Base-by-base conservation (phyloP, 768 basidiomycete genomes). In the Leucocoprinus sp. region DNA sequence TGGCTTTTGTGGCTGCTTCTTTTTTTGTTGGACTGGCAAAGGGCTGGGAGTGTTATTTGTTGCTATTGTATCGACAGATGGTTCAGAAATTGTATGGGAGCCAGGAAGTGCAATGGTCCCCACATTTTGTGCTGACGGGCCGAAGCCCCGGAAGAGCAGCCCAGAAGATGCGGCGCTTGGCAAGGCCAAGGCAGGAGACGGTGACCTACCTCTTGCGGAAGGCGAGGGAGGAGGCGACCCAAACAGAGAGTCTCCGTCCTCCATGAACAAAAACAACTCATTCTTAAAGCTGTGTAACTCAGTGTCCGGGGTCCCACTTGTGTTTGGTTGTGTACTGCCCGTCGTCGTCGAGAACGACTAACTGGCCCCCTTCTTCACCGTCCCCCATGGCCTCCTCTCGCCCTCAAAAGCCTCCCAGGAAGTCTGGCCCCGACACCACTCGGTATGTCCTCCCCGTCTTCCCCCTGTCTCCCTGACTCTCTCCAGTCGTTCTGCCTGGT, bases 101-200 rank as follows among this genome's bases (percentile, higher is more conserved):
- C 86, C 87, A 88, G 84, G 84, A 86, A 89, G 87, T 89, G 87
- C 87, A 89, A 88, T 88, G 84, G 86, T 83, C 86, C 85, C 86
- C 86, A 90, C 87, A 77, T 90, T 88, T 84, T 84, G 74, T 80
- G 72, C 66, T 65, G 68, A 64, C 64, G 56, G 55, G 57, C 55
- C 52, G 47, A 52, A 52, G 47, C 46, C 28, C 46, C 35, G 29
- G 7, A 6, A 33, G 41, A 41, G 39, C 11, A 17, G 36, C 31
- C 22, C 39, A 28, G 39, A 15, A 35, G 33, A 41, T 23, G 27
- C 17, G 7, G 18, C 17, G 56, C 71, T 67, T 55, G 81, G 78
- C 38, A 84, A 68, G 42, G 80, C 80, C 60, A 80, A 64, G 37
- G 61, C 59, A 52, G 76, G 76, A 50, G 77, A 77, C 48, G 76